phyloP scores from a whole-genome alignment of 2,329 filamentous ascomycete genomes.

The Pseudocercospora eumusae region DNA sequence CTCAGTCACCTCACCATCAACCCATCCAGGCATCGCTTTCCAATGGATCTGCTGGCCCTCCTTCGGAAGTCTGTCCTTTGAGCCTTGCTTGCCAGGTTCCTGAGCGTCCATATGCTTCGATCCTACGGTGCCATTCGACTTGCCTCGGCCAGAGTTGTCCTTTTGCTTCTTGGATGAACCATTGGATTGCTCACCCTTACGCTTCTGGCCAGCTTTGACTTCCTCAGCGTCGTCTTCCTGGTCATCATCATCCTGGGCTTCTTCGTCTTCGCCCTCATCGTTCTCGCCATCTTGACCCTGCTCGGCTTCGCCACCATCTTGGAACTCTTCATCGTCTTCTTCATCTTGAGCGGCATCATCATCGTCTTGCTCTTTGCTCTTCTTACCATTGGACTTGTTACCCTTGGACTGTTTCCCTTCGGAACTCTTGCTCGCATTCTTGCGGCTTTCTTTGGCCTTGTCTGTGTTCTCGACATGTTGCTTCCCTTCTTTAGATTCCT shows the following conservation, averaged over 20 bases:
- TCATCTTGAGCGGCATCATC: conserved; percentile 35
- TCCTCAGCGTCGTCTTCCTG: conserved; percentile 21
- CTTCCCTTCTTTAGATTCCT: conserved; percentile 45
- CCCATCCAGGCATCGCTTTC: conserved; percentile 44
- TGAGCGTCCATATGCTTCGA: conserved; percentile 38
- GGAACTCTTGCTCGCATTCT: conserved; percentile 39
- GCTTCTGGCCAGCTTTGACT: conserved; percentile 26
- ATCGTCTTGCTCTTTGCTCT: conserved; percentile 21
- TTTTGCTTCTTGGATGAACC: conserved; percentile 42
- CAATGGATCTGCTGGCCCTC: conserved; percentile 47
- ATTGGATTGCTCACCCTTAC: conserved; percentile 24
- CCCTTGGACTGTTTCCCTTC: conserved; percentile 1
- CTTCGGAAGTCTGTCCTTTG: conserved; percentile 42
- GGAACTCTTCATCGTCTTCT: conserved; percentile 34
- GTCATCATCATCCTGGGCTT: conserved; percentile 38
- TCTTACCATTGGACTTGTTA: conserved; percentile 28
- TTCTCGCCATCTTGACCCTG: conserved; percentile 27
- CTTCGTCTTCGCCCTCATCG: conserved; percentile 30
- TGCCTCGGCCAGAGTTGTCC: conserved; percentile 28
- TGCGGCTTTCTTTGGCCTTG: conserved; percentile 45
- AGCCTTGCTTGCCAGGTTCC: conserved; percentile 37
- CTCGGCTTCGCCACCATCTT: conserved; percentile 38
- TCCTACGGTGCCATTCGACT: conserved; percentile 29
- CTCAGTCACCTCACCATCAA: conserved; percentile 48
- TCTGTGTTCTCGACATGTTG: conserved; percentile 49